phyloP scores from a whole-genome alignment of 2,329 filamentous ascomycete genomes.

The Penicillium olsonii region DNA sequence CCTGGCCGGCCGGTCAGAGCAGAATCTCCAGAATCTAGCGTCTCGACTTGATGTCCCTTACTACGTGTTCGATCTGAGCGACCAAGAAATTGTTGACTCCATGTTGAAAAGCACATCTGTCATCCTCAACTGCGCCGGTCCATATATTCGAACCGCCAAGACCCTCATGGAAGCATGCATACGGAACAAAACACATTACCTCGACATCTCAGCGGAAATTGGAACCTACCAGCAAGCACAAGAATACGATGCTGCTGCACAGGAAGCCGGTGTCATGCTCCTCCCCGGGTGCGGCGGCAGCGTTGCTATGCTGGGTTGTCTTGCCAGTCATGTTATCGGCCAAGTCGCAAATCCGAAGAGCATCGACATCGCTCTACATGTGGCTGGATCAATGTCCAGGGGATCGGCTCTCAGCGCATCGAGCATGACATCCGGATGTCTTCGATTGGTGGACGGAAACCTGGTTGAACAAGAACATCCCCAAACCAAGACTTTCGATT shows the following conservation, averaged over 20 bases:
- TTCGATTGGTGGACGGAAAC: neutral
- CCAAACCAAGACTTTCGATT: neutral
- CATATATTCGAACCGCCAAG: neutral
- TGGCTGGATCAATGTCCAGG: neutral
- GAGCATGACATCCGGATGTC: neutral
- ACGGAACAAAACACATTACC: neutral
- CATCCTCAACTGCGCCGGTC: neutral
- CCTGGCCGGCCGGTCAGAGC: neutral
- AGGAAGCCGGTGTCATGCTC: neutral
- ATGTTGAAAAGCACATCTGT: neutral
- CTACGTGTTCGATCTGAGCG: neutral
- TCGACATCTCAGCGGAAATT: neutral
- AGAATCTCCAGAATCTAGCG: neutral
- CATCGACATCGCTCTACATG: neutral
- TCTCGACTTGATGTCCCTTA: neutral
- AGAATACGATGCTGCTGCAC: neutral
- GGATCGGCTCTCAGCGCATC: neutral
- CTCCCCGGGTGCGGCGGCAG: neutral
- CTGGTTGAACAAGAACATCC: neutral
- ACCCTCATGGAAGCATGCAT: neutral
- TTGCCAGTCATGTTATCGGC: neutral
- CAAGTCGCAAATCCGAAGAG: neutral
- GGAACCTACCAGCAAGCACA: neutral
- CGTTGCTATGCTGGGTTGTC: neutral
- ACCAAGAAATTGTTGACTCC: neutral